Evolutionary conservation across 139 green algal species (phyloP).

Genomic region (Volvox reticuliferus): DNA sequence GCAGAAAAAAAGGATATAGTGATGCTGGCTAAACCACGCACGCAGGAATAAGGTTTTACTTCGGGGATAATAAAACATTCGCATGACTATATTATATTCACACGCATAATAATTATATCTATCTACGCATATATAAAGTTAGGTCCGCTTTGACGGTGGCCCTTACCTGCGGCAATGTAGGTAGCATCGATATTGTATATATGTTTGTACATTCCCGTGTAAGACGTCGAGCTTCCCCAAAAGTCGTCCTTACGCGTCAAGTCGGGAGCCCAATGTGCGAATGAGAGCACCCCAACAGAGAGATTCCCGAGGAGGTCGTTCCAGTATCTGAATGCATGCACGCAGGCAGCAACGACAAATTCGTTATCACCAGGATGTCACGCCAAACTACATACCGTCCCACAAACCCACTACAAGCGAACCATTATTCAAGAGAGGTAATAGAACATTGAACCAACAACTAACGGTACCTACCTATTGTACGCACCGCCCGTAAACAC

Average conservation of each 20-base stretch:
- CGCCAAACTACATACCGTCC: no score
- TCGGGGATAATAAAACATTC: no score
- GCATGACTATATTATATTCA: no score
- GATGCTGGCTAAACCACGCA: no score
- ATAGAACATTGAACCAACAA: no score
- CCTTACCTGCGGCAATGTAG: conserved; percentile 5
- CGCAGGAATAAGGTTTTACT: no score
- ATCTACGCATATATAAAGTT: neutral
- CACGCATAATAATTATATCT: no score
- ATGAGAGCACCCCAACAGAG: neutral
- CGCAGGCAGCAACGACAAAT: neutral
- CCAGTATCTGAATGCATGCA: neutral
- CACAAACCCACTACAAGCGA: no score
- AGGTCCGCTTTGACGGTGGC: neutral
- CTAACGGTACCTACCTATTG: neutral
- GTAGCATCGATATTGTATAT: neutral
- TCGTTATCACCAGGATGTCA: no score
- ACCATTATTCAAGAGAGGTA: no score
- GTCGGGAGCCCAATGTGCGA: conserved; percentile 26
- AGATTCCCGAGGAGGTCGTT: conserved; percentile 25
- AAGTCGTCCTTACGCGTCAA: conserved; percentile 32
- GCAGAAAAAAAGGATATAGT: no score
- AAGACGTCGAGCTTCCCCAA: neutral
- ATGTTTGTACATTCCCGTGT: conserved; percentile 13
- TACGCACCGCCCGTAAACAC: conserved; percentile 43